A percentile compares a stretch with the other conserved stretches of the same genome.
These are phyloP conservation scores for Pachysandra terminalis DNA, from an alignment of 164 flowering plant genomes.

Conservation along the genomic window DNA sequence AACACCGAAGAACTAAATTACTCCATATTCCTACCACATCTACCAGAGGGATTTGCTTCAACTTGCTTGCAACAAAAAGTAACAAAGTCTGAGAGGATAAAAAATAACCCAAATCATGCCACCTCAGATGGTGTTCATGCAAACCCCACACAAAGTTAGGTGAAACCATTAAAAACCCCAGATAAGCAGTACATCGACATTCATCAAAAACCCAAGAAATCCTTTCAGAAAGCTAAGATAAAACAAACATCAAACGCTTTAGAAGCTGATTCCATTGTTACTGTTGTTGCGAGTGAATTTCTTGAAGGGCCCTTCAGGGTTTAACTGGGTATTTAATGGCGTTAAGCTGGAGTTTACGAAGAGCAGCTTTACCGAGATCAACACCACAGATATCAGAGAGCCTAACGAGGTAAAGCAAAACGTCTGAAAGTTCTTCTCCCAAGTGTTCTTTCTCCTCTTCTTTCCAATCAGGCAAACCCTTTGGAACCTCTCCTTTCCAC, in stretches of 20 bases:
- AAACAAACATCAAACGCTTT: slow-evolving; percentile 1
- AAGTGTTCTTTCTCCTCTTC: slow-evolving; percentile 47
- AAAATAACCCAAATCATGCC: background rate
- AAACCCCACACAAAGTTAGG: background rate
- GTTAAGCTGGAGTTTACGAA: slow-evolving; percentile 39
- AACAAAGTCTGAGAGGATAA: slow-evolving; percentile 1
- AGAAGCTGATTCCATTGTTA: background rate
- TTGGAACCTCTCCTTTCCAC: slow-evolving; percentile 58
- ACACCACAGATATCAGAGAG: slow-evolving; percentile 50
- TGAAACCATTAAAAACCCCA: background rate
- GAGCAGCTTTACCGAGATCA: slow-evolving; percentile 49
- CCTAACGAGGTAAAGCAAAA: slow-evolving; percentile 42
- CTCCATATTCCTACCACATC: too few relatives aligned
- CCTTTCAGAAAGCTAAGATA: background rate
- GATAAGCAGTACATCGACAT: background rate
- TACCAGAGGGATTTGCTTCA: too few relatives aligned
- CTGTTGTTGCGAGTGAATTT: background rate
- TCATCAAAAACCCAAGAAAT: background rate
- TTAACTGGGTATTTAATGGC: slow-evolving; percentile 44
- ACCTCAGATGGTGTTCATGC: slow-evolving; percentile 24
- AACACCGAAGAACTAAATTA: too few relatives aligned
- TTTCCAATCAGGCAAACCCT: slow-evolving; percentile 47
- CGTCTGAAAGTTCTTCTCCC: slow-evolving; percentile 55
- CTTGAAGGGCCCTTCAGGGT: slow-evolving; percentile 19
- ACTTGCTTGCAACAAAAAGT: background rate